A percentile compares a stretch with the other conserved stretches of the same genome.
phyloP scores from a whole-genome alignment of 2,329 filamentous ascomycete species.

The Fusarium nygamai region DNA sequence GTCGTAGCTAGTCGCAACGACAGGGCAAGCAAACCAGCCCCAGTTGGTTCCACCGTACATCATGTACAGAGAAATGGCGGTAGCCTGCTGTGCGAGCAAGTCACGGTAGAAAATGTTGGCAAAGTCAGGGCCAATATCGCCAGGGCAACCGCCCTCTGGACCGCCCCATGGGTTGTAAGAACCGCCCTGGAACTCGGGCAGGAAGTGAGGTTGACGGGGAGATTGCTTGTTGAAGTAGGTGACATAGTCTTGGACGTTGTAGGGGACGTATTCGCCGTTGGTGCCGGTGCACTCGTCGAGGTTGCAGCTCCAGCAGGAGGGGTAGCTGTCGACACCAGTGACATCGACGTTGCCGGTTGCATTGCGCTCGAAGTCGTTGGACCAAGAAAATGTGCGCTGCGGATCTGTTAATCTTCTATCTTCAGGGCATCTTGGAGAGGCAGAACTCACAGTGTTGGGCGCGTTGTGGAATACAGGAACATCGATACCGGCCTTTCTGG shows the following conservation, averaged over 20 bases:
- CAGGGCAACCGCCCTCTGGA: constrained; percentile 63
- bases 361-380: constrained; percentile 63
- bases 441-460: constrained; percentile 62
- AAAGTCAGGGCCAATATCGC: constrained; percentile 66
- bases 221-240: constrained; percentile 43
- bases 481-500: constrained; percentile 65
- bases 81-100: constrained; percentile 67
- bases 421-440: no score
- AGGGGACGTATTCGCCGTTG: constrained; percentile 67
- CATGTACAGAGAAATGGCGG: constrained; percentile 71
- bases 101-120: constrained; percentile 73
- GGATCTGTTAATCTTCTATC: neutral
- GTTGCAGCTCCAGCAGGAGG: constrained; percentile 71
- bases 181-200: constrained; percentile 44
- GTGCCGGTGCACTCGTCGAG: constrained; percentile 68
- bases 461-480: constrained; percentile 68
- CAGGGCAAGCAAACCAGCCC: constrained; percentile 67
- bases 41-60: constrained; percentile 72
- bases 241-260: constrained; percentile 48
- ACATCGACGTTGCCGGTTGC: constrained; percentile 66
- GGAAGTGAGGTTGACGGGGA: constrained; percentile 38
- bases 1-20: constrained; percentile 70
- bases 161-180: constrained; percentile 70
- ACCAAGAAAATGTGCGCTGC: constrained; percentile 59
- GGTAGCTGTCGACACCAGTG: constrained; percentile 62